Conservation (phyloP, 768 basidiomycete genomes). For the Calvatia gigantea region DNA sequence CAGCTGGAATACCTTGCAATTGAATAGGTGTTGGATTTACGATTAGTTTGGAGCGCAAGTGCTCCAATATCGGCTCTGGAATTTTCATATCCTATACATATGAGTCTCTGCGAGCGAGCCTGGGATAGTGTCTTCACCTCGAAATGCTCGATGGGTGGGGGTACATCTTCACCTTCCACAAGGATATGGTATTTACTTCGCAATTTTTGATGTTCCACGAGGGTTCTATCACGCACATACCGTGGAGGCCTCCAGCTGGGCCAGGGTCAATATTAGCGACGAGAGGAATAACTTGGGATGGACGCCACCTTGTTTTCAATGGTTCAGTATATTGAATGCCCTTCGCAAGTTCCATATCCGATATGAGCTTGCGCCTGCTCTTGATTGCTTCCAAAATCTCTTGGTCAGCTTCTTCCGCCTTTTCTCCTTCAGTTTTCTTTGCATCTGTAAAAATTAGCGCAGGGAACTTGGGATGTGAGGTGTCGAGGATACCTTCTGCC, state of each 20-base stretch:
- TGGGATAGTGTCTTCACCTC: conserved; percentile 38
- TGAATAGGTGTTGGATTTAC: conserved; percentile 91
- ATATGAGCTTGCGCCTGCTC: conserved; percentile 85
- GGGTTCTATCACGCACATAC: conserved; percentile 69
- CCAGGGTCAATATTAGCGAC: conserved; percentile 6
- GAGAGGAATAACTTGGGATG: not conserved
- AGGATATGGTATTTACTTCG: conserved; percentile 93
- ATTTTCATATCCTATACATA: conserved; percentile 91
- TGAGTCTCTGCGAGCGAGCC: conserved; percentile 9
- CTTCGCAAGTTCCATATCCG: conserved; percentile 89
- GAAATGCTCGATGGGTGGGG: conserved; percentile 91
- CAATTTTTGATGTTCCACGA: conserved; percentile 67
- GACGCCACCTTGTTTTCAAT: conserved; percentile 68
- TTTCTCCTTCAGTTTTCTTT: conserved; percentile 83
- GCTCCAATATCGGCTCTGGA: conserved; percentile 79
- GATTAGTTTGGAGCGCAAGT: conserved; percentile 84
- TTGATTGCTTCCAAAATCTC: conserved; percentile 91
- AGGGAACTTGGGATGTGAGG: not conserved
- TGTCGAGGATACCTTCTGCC: conserved; percentile 56
- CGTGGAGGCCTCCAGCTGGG: conserved; percentile 84
- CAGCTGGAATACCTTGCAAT: conserved; percentile 93
- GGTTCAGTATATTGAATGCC: conserved; percentile 91
- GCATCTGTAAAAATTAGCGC: conserved; percentile 48
- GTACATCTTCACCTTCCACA: conserved; percentile 90
- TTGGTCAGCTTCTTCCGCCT: conserved; percentile 83